These are phyloP conservation scores for Pseudogymnoascus verrucosus DNA, from an alignment of 2,329 filamentous ascomycete genomes.

Conservation along the genomic window DNA sequence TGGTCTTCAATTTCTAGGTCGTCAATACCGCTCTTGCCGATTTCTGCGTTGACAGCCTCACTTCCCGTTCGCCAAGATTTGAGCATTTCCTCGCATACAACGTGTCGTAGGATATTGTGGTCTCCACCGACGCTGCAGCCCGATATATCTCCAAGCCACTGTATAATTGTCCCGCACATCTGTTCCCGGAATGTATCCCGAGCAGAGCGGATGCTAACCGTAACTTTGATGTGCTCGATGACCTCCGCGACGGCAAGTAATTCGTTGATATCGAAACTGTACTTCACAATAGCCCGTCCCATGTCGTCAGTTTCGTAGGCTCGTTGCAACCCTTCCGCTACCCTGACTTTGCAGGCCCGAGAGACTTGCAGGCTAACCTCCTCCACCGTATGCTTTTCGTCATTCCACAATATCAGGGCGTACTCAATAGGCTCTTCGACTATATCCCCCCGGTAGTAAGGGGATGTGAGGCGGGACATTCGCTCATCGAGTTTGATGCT, in stretches of 20 bases:
- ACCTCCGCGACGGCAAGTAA: conserved; percentile 73
- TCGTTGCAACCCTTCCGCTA: conserved; percentile 59
- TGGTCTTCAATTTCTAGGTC: conserved; percentile 57
- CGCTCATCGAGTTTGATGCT: conserved; percentile 76
- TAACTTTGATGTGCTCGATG: conserved; percentile 92
- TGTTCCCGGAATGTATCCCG: conserved; percentile 95
- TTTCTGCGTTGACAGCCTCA: conserved; percentile 66
- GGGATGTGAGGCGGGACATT: conserved; percentile 65
- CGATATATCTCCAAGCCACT: conserved; percentile 90
- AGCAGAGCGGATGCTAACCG: conserved; percentile 86
- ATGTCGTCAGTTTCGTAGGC: conserved; percentile 86
- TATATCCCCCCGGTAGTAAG: conserved; percentile 63
- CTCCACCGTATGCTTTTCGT: conserved; percentile 93
- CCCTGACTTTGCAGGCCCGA: conserved; percentile 70
- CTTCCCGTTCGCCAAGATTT: conserved; percentile 83
- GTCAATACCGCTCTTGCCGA: conserved; percentile 72
- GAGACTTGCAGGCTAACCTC: conserved; percentile 89
- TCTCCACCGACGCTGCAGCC: conserved; percentile 81
- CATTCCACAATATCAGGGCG: conserved; percentile 88
- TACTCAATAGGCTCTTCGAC: conserved; percentile 63
- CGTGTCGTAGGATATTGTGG: conserved; percentile 66
- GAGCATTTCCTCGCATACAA: conserved; percentile 86
- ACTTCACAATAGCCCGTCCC: conserved; percentile 77
- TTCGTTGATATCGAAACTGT: conserved; percentile 61
- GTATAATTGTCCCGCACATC: conserved; percentile 96